Base-by-base conservation (phyloP, 495 filamentous ascomycete species). In the Penicillium desertorum region DNA sequence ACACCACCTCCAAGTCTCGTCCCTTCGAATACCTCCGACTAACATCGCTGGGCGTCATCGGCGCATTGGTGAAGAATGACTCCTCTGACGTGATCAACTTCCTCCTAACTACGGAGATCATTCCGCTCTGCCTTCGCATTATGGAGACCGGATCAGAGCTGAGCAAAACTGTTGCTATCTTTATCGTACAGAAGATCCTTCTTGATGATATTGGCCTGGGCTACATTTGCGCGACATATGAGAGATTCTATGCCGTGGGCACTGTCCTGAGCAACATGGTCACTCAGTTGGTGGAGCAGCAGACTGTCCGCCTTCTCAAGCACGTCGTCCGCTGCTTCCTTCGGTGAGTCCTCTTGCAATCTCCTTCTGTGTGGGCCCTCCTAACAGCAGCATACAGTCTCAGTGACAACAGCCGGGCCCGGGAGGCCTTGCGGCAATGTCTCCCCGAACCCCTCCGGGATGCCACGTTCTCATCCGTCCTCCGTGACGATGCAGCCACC, bases 141-240 rank as follows among this genome's bases (percentile, higher is more conserved):
- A 99, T 99, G 94, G 94, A 99, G 78, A 99, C 94, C 0, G 95
- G 95, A 32, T 98, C 94, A 0, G 94, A 99, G 69, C 79, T 99
- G 44, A 96, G 92, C 80, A 99, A 98, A 78, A 99, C 94, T 1
- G 94, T 99, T 9, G 94, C 94, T 36, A 99, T 99, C 60, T 99
- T 99, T 77, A 99, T 99, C 65, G 94, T 99, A n/a, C 94, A 99
- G 77, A 99, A 99, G 76, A 99, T 99, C 34, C 76, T 99, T 39
- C 81, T 99, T 4, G 94, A 99, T 68, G 94, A 99, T 62, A 90
- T 94, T 68, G 94, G 94, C n/a, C 80, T 99, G 57, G 91, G 89
- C 39, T 99, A 99, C 71, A 99, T 99, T 56, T 99, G 94, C 72
- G 92, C 95, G 54, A 99, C 94, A 6, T 99, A 99, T 68, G 94